Evolutionary conservation across 176 grass and related monocot genomes (phyloP).

Genomic region (Bothriochloa decipiens): DNA sequence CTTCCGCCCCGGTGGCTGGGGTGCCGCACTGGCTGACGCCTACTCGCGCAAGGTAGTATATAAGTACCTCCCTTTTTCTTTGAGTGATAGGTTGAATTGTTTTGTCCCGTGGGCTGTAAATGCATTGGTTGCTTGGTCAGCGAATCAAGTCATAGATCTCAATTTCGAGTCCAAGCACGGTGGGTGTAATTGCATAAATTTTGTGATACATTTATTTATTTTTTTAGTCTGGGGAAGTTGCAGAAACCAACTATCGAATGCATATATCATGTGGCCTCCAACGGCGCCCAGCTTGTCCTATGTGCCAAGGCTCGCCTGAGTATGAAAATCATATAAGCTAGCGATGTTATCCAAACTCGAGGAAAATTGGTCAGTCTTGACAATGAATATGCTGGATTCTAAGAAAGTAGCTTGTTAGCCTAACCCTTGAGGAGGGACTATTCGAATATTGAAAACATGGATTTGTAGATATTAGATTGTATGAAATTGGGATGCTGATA

Average conservation of each 20-base stretch:
- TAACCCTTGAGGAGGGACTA: neutral
- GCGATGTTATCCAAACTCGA: neutral
- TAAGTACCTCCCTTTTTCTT: neutral
- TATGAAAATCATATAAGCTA: neutral
- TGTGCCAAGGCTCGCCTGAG: neutral
- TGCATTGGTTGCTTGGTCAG: neutral
- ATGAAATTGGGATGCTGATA: neutral
- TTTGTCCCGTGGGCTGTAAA: neutral
- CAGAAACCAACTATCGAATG: neutral
- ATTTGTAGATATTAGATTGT: neutral
- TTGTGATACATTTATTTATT: neutral
- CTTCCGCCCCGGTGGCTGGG: constrained; percentile 65
- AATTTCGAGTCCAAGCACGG: neutral
- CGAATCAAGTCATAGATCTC: neutral
- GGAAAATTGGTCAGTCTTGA: neutral
- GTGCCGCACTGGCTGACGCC: constrained; percentile 58
- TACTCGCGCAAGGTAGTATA: constrained; percentile 79
- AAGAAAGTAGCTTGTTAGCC: neutral
- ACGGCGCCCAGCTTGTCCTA: neutral
- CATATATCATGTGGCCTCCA: neutral
- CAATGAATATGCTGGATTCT: neutral
- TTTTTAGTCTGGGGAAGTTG: neutral
- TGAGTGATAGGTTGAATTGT: neutral
- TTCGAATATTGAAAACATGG: neutral
- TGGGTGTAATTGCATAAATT: neutral